phyloP scores from a whole-genome alignment of 2,329 filamentous ascomycete species.

The Microdochium trichocladiopsis region DNA sequence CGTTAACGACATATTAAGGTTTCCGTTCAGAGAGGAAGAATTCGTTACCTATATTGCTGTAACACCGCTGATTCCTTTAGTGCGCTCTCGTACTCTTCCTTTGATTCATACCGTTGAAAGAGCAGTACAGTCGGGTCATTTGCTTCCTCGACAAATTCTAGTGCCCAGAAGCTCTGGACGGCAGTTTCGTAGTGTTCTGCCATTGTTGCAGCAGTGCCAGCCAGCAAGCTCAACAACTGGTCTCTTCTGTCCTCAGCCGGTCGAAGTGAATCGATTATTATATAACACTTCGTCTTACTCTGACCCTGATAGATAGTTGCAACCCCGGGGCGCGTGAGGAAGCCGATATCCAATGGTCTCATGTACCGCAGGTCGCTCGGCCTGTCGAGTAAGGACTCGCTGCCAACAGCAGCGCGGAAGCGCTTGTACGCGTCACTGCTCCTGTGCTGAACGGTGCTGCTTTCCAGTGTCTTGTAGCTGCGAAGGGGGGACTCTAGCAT shows the following conservation, averaged over 20 bases:
- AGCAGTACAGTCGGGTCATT: neutral
- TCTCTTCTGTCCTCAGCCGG: neutral
- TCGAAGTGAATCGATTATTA: neutral
- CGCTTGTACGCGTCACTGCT: constrained; percentile 7
- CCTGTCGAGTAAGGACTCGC: constrained; percentile 5
- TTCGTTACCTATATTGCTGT: too few species aligned
- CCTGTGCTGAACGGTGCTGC: constrained; percentile 5
- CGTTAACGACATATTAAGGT: too few species aligned
- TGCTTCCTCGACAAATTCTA: neutral
- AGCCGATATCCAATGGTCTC: constrained; percentile 4
- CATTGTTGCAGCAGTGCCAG: neutral
- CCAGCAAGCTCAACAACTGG: neutral
- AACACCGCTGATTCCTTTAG: neutral
- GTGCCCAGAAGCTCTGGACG: neutral
- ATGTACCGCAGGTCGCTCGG: constrained; percentile 8
- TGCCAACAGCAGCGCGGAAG: constrained; percentile 6
- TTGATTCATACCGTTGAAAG: neutral
- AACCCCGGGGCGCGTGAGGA: neutral
- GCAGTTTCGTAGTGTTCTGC: neutral
- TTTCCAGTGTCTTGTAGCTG: constrained; percentile 7
- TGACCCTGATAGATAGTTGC: neutral
- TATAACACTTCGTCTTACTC: neutral
- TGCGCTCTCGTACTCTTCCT: neutral
- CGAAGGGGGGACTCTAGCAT: too few species aligned
- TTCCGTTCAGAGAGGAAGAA: too few species aligned